These are phyloP conservation scores for Penicillium desertorum DNA, from an alignment of 495 filamentous ascomycete species.

Conservation along the genomic window DNA sequence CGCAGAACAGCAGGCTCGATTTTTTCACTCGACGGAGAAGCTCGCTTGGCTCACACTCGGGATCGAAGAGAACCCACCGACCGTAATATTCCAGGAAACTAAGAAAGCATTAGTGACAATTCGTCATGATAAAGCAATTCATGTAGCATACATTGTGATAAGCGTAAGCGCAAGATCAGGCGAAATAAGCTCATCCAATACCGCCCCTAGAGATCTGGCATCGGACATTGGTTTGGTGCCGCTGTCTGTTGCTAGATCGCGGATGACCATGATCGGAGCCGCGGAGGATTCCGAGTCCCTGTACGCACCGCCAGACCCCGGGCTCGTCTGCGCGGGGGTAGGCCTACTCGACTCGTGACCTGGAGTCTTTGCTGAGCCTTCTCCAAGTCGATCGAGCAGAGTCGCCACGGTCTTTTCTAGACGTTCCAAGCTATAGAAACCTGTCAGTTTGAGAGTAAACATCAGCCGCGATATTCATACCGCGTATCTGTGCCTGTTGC, in stretches of 20 bases:
- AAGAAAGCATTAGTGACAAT: not conserved
- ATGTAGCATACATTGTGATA: conserved; percentile 26
- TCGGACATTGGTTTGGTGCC: conserved; percentile 28
- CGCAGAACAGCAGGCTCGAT: conserved; percentile 42
- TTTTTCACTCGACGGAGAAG: conserved; percentile 33
- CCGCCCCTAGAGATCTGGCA: conserved; percentile 11
- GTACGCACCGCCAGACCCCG: conserved; percentile 13
- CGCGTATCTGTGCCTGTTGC: conserved; percentile 22
- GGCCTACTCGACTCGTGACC: conserved; percentile 12
- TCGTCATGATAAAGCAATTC: not conserved
- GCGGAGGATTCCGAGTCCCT: conserved; percentile 28
- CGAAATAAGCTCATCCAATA: conserved; percentile 27
- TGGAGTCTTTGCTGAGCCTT: conserved; percentile 13
- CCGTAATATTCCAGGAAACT: conserved; percentile 40
- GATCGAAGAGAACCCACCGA: conserved; percentile 43
- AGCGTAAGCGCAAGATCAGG: conserved; percentile 25
- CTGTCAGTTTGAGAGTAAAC: conserved; percentile 8
- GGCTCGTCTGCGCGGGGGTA: conserved; percentile 18
- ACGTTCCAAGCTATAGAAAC: conserved; percentile 30
- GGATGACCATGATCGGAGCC: conserved; percentile 35
- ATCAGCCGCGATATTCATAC: conserved; percentile 13
- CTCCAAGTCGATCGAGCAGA: conserved; percentile 37
- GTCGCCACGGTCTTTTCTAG: conserved; percentile 37
- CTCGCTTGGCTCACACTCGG: conserved; percentile 21
- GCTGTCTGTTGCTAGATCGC: conserved; percentile 37